These are phyloP conservation scores for Penicillium decumbens DNA, from an alignment of 2,329 filamentous ascomycete genomes.

Conservation along the genomic window DNA sequence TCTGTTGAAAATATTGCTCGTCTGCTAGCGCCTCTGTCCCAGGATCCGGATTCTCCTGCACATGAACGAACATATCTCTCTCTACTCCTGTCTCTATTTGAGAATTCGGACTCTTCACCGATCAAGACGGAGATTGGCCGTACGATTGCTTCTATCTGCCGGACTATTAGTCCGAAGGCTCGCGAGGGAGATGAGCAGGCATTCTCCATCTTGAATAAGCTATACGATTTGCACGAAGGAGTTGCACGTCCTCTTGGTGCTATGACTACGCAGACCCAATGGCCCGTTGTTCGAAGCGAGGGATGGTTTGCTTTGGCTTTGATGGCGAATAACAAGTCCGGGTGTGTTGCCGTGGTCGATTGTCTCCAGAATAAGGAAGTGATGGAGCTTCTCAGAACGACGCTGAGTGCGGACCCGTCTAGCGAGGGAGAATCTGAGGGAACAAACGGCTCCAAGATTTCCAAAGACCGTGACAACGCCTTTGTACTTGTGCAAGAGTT, in stretches of 20 bases:
- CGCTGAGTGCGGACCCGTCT: slow-evolving; percentile 21
- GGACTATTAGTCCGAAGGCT: slow-evolving; percentile 33
- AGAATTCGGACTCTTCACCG: slow-evolving; percentile 41
- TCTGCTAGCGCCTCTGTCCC: slow-evolving; percentile 32
- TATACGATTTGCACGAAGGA: slow-evolving; percentile 35
- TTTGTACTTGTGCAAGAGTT: slow-evolving; percentile 39
- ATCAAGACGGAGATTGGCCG: slow-evolving; percentile 48
- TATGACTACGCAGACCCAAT: slow-evolving; percentile 46
- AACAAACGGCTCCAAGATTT: slow-evolving; percentile 23
- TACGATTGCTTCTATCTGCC: slow-evolving; percentile 44
- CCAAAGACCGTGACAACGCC: slow-evolving; percentile 41
- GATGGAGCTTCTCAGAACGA: slow-evolving; percentile 32
- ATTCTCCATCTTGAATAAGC: slow-evolving; percentile 25
- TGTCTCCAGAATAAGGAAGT: slow-evolving; percentile 36
- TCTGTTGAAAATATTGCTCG: slow-evolving; percentile 37
- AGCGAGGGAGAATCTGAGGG: slow-evolving; percentile 17
- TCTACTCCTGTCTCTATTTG: slow-evolving; percentile 40
- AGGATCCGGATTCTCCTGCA: slow-evolving; percentile 27
- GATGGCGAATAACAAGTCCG: slow-evolving; percentile 38
- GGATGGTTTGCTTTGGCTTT: slow-evolving; percentile 49
- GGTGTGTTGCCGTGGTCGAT: slow-evolving; percentile 32
- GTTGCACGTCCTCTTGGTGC: slow-evolving; percentile 40
- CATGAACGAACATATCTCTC: slow-evolving; percentile 38
- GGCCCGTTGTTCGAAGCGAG: slow-evolving; percentile 47
- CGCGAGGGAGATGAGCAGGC: slow-evolving; percentile 23